phyloP scores from a whole-genome alignment of 306 rosid species.

The Citrullus amarus region DNA sequence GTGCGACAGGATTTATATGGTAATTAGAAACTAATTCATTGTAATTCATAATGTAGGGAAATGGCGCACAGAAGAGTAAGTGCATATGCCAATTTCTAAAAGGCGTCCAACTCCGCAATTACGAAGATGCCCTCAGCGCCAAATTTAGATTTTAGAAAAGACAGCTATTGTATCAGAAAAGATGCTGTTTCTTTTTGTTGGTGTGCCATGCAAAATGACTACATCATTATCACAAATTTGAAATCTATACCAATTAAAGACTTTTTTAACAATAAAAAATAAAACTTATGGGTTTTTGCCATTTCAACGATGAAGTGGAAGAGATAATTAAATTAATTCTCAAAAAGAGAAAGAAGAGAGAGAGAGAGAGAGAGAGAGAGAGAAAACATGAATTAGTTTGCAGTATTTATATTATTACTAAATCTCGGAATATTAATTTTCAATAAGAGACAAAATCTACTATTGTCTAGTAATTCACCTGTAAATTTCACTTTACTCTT shows the following conservation, averaged over 20 bases:
- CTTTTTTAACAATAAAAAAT: not conserved
- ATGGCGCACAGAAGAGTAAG: not conserved
- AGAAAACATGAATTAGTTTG: not conserved
- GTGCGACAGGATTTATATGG: not conserved
- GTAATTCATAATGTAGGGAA: not conserved
- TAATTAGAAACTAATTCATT: not conserved
- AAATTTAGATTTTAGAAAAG: conserved; percentile 24
- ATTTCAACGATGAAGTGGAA: not conserved
- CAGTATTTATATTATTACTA: not conserved
- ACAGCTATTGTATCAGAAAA: conserved; percentile 18
- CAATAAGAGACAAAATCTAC: not conserved
- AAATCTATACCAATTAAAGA: not conserved
- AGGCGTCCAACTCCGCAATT: conserved; percentile 27
- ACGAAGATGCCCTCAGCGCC: conserved; percentile 15
- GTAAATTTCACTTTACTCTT: conserved; percentile 2
- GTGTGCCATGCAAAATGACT: conserved; percentile 7
- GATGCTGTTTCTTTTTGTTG: conserved; percentile 26
- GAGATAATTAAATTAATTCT: not conserved
- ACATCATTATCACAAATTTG: not conserved
- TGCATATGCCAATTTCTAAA: not conserved
- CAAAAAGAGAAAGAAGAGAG: not conserved
- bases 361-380: not conserved
- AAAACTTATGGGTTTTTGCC: not conserved
- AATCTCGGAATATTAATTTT: not conserved
- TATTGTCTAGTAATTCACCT: not conserved